A percentile compares a stretch with the other conserved stretches of the same genome.
Conservation (phyloP, 2,329 filamentous ascomycete genomes). For the Penicillium sp. region DNA sequence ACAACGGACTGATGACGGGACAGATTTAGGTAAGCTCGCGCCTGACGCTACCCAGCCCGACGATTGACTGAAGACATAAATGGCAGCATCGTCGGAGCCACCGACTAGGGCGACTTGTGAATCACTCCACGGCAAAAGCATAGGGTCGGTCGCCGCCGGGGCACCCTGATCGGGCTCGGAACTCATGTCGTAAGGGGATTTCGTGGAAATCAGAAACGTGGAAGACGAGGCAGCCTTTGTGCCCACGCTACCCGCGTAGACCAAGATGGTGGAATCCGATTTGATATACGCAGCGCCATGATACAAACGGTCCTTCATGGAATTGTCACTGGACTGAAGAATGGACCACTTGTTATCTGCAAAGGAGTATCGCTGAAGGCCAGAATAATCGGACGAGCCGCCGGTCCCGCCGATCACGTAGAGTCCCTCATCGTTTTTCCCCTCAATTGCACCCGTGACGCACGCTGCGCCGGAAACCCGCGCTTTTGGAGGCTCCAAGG, state of each 20-base stretch:
- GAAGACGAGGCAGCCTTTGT: constrained; percentile 57
- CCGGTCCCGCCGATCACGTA: constrained; percentile 77
- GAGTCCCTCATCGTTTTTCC: constrained; percentile 58
- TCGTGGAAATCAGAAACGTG: constrained; percentile 68
- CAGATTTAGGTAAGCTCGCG: constrained; percentile 57
- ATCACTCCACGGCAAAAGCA: constrained; percentile 69
- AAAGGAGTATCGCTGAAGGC: constrained; percentile 67
- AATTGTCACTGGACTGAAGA: constrained; percentile 47
- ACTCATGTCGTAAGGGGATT: constrained; percentile 59
- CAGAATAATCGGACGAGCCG: constrained; percentile 58
- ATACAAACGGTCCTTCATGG: constrained; percentile 64
- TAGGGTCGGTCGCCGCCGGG: constrained; percentile 62
- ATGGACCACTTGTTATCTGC: constrained; percentile 55
- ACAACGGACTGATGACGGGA: constrained; percentile 59
- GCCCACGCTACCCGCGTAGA: constrained; percentile 73
- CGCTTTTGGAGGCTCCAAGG: constrained; percentile 57
- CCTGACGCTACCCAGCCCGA: constrained; percentile 64
- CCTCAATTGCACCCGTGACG: constrained; percentile 61
- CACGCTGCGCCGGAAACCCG: constrained; percentile 72
- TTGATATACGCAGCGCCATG: constrained; percentile 74
- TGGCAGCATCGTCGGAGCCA: constrained; percentile 62
- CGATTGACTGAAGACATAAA: constrained; percentile 65
- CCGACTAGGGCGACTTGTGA: constrained; percentile 70
- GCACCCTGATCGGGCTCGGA: constrained; percentile 55
- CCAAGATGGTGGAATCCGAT: constrained; percentile 64